Conservation (phyloP, 257 asterid species). For the Primulina tabacum region DNA sequence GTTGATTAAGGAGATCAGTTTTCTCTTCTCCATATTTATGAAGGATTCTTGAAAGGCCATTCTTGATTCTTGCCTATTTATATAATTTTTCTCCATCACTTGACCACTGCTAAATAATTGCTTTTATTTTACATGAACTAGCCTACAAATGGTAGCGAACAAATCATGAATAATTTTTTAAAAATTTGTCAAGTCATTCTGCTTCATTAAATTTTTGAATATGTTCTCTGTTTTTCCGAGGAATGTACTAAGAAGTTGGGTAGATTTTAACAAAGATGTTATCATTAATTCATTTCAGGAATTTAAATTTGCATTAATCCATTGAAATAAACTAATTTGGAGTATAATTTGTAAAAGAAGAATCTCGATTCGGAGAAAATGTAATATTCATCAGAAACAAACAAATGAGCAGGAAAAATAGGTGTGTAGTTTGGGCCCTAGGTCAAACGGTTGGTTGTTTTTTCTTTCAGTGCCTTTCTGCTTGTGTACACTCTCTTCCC, state of each 20-base stretch:
- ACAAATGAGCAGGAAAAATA: slow-evolving; percentile 32
- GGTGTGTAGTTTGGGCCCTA: slow-evolving; percentile 13
- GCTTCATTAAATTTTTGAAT: no score
- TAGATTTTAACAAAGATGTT: no score
- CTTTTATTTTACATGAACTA: background rate
- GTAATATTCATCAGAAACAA: slow-evolving; percentile 23
- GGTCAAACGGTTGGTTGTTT: slow-evolving; percentile 41
- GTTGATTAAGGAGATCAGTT: slow-evolving; percentile 39
- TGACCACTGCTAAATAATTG: background rate
- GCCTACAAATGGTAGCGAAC: background rate
- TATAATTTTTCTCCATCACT: slow-evolving; percentile 19
- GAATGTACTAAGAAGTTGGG: background rate
- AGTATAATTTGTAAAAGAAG: background rate
- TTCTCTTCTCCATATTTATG: slow-evolving; percentile 43
- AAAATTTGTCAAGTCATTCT: no score
- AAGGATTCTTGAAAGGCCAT: slow-evolving; percentile 9
- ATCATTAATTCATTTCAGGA: background rate
- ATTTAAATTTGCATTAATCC: slow-evolving; percentile 17
- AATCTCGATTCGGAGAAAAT: slow-evolving; percentile 8
- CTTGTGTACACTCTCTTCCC: slow-evolving; percentile 3
- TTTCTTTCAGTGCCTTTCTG: slow-evolving; percentile 26
- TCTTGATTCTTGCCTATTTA: slow-evolving; percentile 23
- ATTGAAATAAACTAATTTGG: slow-evolving; percentile 10
- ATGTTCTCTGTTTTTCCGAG: background rate
- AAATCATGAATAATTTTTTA: background rate